A percentile compares a stretch with the other conserved stretches of the same genome.
These are phyloP conservation scores for Closterium sp. DNA, from an alignment of 139 green algal genomes.

Conservation along the genomic window DNA sequence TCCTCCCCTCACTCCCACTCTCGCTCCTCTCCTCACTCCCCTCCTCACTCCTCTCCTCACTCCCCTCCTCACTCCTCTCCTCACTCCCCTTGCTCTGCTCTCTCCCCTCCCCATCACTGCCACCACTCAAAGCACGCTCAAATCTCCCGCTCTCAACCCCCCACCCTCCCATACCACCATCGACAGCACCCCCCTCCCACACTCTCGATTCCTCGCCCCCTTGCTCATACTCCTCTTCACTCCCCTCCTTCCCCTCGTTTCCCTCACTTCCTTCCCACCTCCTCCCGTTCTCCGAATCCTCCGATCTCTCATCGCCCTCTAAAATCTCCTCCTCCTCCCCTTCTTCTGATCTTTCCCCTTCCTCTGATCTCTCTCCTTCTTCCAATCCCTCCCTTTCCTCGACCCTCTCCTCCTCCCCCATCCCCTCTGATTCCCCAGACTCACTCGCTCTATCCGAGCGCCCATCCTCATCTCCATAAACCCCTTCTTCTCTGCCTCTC, in stretches of 20 bases:
- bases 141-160: background rate
- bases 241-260: background rate
- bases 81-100: background rate
- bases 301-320: background rate
- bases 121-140: background rate
- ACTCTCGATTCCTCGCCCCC: background rate
- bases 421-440: background rate
- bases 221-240: background rate
- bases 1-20: background rate
- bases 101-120: background rate
- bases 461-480: background rate
- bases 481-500: too few species aligned
- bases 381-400: background rate
- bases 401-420: background rate
- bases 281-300: background rate
- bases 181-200: background rate
- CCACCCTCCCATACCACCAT: background rate
- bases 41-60: background rate
- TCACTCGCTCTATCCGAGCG: background rate
- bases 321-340: background rate
- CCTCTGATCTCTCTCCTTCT: background rate
- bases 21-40: background rate
- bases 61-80: background rate
- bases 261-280: background rate
- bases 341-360: background rate